A percentile compares a stretch with the other conserved stretches of the same genome.
Conservation (phyloP, 306 rosid species). For the cucumber (Cucumis sativus) region DNA sequence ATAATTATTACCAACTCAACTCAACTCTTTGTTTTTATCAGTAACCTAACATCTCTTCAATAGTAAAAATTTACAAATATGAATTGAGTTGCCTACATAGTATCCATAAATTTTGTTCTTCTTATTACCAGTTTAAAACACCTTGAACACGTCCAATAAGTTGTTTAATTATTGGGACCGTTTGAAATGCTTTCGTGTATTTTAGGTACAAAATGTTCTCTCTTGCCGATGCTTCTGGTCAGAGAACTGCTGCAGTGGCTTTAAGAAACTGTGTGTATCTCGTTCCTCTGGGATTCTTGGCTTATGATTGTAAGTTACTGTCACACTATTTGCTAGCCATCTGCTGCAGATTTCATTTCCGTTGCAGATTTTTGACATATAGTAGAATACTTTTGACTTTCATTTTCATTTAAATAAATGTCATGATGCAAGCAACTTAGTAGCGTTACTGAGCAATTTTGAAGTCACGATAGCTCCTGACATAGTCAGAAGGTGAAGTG, state of each 20-base stretch:
- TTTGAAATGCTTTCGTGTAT: slow-evolving; percentile 2
- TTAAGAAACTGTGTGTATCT: slow-evolving; percentile 75
- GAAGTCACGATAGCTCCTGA: no score
- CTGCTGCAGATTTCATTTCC: background rate
- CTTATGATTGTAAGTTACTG: slow-evolving; percentile 81
- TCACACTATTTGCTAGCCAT: background rate
- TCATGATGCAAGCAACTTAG: background rate
- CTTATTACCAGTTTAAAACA: background rate
- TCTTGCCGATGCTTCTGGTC: slow-evolving; percentile 77
- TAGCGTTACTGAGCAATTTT: background rate
- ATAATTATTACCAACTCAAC: no score
- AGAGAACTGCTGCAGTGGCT: slow-evolving; percentile 73
- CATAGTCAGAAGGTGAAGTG: no score
- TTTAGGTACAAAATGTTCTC: slow-evolving; percentile 88
- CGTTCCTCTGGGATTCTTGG: slow-evolving; percentile 83
- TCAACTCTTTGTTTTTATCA: no score
- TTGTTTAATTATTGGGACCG: background rate
- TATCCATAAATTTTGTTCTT: background rate
- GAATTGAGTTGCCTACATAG: background rate
- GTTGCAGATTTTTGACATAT: background rate
- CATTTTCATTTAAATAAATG: background rate
- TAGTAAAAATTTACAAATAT: background rate
- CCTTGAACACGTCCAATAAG: background rate
- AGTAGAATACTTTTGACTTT: background rate
- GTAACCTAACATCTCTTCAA: no score